Evolutionary conservation across 2,329 filamentous ascomycete genomes (phyloP).

Genomic region (Sarocladium kiliense): DNA sequence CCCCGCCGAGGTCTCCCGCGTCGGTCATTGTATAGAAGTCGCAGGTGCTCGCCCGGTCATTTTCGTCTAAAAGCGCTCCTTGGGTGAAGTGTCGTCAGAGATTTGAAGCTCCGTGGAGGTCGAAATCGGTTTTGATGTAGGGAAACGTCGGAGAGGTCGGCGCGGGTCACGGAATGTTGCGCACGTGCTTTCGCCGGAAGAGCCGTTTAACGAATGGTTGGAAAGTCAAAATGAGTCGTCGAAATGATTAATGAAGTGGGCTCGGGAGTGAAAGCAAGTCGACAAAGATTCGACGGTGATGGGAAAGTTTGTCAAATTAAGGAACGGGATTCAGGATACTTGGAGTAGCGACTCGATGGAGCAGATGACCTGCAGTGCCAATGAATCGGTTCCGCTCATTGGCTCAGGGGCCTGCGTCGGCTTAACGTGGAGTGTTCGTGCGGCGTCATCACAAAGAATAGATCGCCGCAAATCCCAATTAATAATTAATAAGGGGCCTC

Average conservation of each 20-base stretch:
- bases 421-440: not conserved
- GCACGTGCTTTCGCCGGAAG: not conserved
- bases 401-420: conserved; percentile 6
- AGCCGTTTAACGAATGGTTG: not conserved
- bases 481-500: not conserved
- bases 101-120: too few relatives aligned
- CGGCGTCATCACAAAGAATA: not conserved
- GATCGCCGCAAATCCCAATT: too few relatives aligned
- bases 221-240: not conserved
- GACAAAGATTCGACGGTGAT: not conserved
- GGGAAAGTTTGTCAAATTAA: not conserved
- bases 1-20: not conserved
- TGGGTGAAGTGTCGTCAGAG: too few relatives aligned
- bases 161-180: not conserved
- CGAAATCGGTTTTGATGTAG: not conserved
- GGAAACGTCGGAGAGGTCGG: too few relatives aligned
- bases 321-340: not conserved
- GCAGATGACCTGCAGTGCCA: not conserved
- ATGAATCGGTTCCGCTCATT: conserved; percentile 2
- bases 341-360: not conserved
- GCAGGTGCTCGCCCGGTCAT: conserved; percentile 1
- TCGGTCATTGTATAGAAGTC: conserved; percentile 6
- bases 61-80: too few relatives aligned
- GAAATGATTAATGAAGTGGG: not conserved
- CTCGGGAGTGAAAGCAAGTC: not conserved